These are phyloP conservation scores for Hypomontagnella submonticulosa DNA, from an alignment of 495 filamentous ascomycete species.

Conservation along the genomic window DNA sequence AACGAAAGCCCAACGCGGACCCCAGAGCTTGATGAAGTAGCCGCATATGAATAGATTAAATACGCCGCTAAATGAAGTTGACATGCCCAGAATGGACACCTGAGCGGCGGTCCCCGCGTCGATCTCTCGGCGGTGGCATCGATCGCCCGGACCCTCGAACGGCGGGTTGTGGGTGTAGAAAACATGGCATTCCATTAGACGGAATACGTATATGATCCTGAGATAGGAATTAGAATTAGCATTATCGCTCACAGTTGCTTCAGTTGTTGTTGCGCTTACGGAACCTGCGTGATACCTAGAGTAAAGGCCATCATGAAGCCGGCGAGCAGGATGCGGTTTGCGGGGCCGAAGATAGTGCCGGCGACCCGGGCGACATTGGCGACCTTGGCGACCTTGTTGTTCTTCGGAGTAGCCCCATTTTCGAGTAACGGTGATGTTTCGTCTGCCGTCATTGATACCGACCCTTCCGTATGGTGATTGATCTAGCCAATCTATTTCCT, in stretches of 20 bases:
- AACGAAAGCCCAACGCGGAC: conserved; percentile 62
- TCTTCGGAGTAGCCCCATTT: conserved; percentile 30
- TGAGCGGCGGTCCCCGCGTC: conserved; percentile 65
- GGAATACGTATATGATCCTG: conserved; percentile 67
- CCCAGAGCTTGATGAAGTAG: conserved; percentile 66
- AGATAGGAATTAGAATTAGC: conserved; percentile 39
- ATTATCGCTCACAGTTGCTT: not conserved
- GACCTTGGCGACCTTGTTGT: conserved; percentile 22
- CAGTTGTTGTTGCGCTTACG: conserved; percentile 48
- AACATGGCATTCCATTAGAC: conserved; percentile 67
- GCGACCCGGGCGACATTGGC: conserved; percentile 25
- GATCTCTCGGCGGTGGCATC: conserved; percentile 61
- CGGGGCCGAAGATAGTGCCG: conserved; percentile 43
- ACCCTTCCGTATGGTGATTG: not conserved
- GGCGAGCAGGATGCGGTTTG: conserved; percentile 60
- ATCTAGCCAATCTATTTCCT: conserved; percentile 1
- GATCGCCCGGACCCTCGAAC: conserved; percentile 49
- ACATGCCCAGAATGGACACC: conserved; percentile 62
- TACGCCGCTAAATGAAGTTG: conserved; percentile 62
- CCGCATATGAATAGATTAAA: conserved; percentile 68
- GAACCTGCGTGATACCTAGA: conserved; percentile 68
- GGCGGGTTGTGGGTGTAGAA: conserved; percentile 62
- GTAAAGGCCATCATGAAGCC: conserved; percentile 66
- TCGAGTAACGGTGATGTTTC: conserved; percentile 47
- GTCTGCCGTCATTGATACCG: conserved; percentile 31